Percentiles rank a stretch among this genome's conserved stretches.
These are phyloP conservation scores for Hypoxylon sp. DNA, from an alignment of 2,329 filamentous ascomycete genomes.

Conservation along the genomic window DNA sequence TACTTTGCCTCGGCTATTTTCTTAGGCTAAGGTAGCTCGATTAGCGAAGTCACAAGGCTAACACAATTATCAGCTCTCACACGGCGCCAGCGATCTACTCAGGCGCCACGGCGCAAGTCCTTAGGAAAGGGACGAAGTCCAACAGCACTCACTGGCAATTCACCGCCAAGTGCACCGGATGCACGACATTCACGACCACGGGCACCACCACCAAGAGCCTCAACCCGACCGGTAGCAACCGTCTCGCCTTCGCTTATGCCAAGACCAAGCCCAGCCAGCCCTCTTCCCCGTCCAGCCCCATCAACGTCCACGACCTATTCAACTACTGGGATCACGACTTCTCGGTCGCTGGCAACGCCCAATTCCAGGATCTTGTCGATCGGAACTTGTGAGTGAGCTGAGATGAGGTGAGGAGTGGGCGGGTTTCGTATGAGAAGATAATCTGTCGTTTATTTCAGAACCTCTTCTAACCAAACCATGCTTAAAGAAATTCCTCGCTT, in stretches of 20 bases:
- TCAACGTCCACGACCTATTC: constrained; percentile 53
- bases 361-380: constrained; percentile 51
- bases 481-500: constrained; percentile 34
- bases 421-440: constrained; percentile 8
- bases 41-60: constrained; percentile 1
- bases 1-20: not conserved
- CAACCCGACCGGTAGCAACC: constrained; percentile 94
- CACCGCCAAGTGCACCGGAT: constrained; percentile 58
- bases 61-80: constrained; percentile 53
- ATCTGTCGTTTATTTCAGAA: constrained; percentile 11
- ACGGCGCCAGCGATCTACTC: constrained; percentile 54
- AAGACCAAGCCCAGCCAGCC: constrained; percentile 47
- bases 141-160: constrained; percentile 61
- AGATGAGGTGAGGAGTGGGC: constrained; percentile 4
- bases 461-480: constrained; percentile 29
- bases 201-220: constrained; percentile 61
- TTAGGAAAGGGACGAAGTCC: constrained; percentile 57
- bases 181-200: constrained; percentile 54
- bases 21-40: not conserved
- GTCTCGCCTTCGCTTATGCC: constrained; percentile 70
- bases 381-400: constrained; percentile 46
- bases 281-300: constrained; percentile 40
- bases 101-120: constrained; percentile 53
- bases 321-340: constrained; percentile 56
- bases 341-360: constrained; percentile 47